These are phyloP conservation scores for Jamesozyma spencerorum DNA, from an alignment of 805 yeast species.

Conservation along the genomic window DNA sequence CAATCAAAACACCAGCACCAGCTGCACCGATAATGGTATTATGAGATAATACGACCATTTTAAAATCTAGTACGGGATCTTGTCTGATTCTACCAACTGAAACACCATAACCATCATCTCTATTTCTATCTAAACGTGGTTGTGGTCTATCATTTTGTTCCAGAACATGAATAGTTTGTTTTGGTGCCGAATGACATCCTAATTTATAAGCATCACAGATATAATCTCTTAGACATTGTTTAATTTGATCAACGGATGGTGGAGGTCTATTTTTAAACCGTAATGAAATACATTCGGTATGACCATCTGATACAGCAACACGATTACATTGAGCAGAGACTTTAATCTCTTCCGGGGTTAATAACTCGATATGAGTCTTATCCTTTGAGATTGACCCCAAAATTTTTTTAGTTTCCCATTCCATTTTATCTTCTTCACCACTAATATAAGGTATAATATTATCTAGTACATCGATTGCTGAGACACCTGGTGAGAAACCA, in stretches of 20 bases:
- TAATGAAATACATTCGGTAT: slow-evolving; percentile 87
- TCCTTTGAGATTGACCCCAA: slow-evolving; percentile 52
- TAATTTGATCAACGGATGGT: slow-evolving; percentile 76
- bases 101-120: slow-evolving; percentile 90
- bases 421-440: slow-evolving; percentile 97
- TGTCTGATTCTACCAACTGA: slow-evolving; percentile 90
- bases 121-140: slow-evolving; percentile 92
- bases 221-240: slow-evolving; percentile 59
- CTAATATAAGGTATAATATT: slow-evolving; percentile 89
- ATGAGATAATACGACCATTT: slow-evolving; percentile 96
- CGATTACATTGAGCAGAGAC: slow-evolving; percentile 96
- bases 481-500: slow-evolving; percentile 95
- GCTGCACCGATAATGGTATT: slow-evolving; percentile 98
- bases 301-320: slow-evolving; percentile 96
- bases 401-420: slow-evolving; percentile 96
- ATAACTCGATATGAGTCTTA: slow-evolving; percentile 46
- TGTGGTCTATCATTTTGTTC: slow-evolving; percentile 94
- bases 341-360: slow-evolving; percentile 60
- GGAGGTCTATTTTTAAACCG: slow-evolving; percentile 74
- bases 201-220: slow-evolving; percentile 72
- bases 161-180: slow-evolving; percentile 81
- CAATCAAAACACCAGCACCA: slow-evolving; percentile 94
- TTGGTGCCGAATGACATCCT: slow-evolving; percentile 88
- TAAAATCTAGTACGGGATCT: slow-evolving; percentile 87
- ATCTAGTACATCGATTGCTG: slow-evolving; percentile 90